These are phyloP conservation scores for Coemansia interrupta DNA, from an alignment of 192 early-diverging fungal species.

Conservation along the genomic window DNA sequence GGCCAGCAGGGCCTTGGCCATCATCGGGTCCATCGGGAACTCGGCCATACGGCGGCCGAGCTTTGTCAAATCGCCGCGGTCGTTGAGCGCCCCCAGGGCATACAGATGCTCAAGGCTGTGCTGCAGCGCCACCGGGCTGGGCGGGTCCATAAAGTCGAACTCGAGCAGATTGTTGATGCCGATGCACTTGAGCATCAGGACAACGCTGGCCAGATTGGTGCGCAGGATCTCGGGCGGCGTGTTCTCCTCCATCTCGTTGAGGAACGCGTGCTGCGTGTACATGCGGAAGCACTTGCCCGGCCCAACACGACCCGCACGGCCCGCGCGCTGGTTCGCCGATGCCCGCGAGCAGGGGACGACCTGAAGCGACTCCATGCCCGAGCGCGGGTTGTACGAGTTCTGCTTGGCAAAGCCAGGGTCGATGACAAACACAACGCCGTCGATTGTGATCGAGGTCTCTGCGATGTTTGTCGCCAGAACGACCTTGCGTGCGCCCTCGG, in stretches of 20 bases:
- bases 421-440: slow-evolving; percentile 95
- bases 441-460: slow-evolving; percentile 96
- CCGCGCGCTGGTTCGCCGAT: slow-evolving; percentile 89
- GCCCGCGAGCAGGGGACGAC: slow-evolving; percentile 94
- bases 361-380: slow-evolving; percentile 94
- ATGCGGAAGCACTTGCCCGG: slow-evolving; percentile 97
- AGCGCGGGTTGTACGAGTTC: slow-evolving; percentile 89
- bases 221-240: slow-evolving; percentile 96
- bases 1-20: slow-evolving; percentile 86
- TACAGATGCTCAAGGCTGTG: slow-evolving; percentile 89
- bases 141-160: slow-evolving; percentile 99
- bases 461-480: slow-evolving; percentile 99
- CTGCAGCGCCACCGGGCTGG: slow-evolving; percentile 86
- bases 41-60: slow-evolving; percentile 97
- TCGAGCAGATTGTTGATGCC: slow-evolving; percentile 95
- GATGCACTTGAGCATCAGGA: slow-evolving; percentile 89
- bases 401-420: slow-evolving; percentile 98
- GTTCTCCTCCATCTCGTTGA: slow-evolving; percentile 92
- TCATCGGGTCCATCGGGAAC: slow-evolving; percentile 94
- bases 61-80: slow-evolving; percentile 89
- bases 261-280: slow-evolving; percentile 88
- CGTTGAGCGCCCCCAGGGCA: slow-evolving; percentile 89
- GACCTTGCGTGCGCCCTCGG: slow-evolving; percentile 88
- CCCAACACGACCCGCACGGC: slow-evolving; percentile 92
- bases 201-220: slow-evolving; percentile 87